Conservation (phyloP, 2,329 filamentous ascomycete genomes). For the Trichoderma cornu-damae region DNA sequence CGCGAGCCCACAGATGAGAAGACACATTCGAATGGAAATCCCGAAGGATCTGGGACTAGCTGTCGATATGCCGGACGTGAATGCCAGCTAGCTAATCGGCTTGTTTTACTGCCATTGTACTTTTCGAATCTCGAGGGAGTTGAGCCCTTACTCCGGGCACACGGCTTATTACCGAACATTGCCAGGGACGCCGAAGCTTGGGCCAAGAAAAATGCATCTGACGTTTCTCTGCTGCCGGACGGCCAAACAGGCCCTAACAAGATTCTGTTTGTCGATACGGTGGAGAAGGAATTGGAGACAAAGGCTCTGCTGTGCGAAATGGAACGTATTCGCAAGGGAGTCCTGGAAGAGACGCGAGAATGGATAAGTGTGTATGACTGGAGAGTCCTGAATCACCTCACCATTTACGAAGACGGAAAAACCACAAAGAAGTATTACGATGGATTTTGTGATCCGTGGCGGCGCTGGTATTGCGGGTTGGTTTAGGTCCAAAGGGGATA, state of each 20-base stretch:
- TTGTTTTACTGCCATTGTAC: constrained; percentile 40
- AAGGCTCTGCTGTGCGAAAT: constrained; percentile 33
- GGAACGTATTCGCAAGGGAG: constrained; percentile 28
- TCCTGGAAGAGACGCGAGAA: constrained; percentile 29
- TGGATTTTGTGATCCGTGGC: constrained; percentile 39
- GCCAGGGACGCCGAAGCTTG: constrained; percentile 36
- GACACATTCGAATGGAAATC: neutral
- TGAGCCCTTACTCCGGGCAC: constrained; percentile 36
- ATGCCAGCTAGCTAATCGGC: constrained; percentile 37
- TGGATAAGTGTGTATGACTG: constrained; percentile 45
- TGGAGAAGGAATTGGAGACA: constrained; percentile 30
- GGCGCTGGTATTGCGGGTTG: constrained; percentile 41
- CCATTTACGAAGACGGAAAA: constrained; percentile 34
- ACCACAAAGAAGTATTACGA: constrained; percentile 31
- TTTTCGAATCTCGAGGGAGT: constrained; percentile 36
- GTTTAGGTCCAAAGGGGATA: constrained; percentile 26
- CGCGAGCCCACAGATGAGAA: neutral
- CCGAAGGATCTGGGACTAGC: neutral
- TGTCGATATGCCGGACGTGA: constrained; percentile 33
- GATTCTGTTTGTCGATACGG: constrained; percentile 42
- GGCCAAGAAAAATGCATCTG: constrained; percentile 22
- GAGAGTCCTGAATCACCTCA: constrained; percentile 40
- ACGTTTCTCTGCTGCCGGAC: neutral
- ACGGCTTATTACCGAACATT: constrained; percentile 39
- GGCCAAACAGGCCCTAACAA: constrained; percentile 19